These are phyloP conservation scores for Torulaspora quercuum DNA, from an alignment of 805 yeast species.

Conservation along the genomic window DNA sequence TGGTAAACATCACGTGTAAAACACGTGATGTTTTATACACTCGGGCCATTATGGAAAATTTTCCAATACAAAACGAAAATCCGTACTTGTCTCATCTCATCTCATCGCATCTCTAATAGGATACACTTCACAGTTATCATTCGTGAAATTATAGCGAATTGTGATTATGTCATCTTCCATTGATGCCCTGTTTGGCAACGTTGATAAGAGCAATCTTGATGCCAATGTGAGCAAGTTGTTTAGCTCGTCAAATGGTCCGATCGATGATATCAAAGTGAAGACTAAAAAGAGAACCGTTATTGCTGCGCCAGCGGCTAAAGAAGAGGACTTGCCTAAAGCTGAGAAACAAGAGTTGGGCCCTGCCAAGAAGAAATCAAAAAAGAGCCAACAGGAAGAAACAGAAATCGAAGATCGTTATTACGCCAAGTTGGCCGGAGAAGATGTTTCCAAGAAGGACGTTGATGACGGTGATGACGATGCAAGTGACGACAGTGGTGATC, in stretches of 20 bases:
- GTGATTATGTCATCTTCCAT: slow-evolving; percentile 28
- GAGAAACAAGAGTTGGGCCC: slow-evolving; percentile 22
- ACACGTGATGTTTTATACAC: no score
- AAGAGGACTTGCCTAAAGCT: slow-evolving; percentile 11
- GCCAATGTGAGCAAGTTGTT: slow-evolving; percentile 38
- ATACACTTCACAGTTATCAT: not conserved
- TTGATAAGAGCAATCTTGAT: slow-evolving; percentile 33
- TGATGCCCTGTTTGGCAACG: slow-evolving; percentile 35
- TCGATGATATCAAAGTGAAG: slow-evolving; percentile 33
- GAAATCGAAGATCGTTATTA: slow-evolving; percentile 56
- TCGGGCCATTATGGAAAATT: slow-evolving; percentile 19
- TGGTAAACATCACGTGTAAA: no score
- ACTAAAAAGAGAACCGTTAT: slow-evolving; percentile 24
- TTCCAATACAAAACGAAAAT: no score
- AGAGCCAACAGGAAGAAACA: slow-evolving; percentile 30
- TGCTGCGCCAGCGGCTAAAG: slow-evolving; percentile 12
- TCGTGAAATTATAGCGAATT: not conserved
- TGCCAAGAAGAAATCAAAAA: slow-evolving; percentile 26
- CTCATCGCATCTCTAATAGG: slow-evolving; percentile 14
- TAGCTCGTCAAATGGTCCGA: slow-evolving; percentile 45
- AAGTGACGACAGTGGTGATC: slow-evolving; percentile 23
- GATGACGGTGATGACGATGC: slow-evolving; percentile 23
- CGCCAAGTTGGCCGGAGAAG: slow-evolving; percentile 43
- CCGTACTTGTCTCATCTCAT: slow-evolving; percentile 24
- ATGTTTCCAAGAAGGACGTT: not conserved